A percentile compares a stretch with the other conserved stretches of the same genome.
phyloP scores from a whole-genome alignment of 1,284 basidiomycete genomes.

The Caloboletus firmus region DNA sequence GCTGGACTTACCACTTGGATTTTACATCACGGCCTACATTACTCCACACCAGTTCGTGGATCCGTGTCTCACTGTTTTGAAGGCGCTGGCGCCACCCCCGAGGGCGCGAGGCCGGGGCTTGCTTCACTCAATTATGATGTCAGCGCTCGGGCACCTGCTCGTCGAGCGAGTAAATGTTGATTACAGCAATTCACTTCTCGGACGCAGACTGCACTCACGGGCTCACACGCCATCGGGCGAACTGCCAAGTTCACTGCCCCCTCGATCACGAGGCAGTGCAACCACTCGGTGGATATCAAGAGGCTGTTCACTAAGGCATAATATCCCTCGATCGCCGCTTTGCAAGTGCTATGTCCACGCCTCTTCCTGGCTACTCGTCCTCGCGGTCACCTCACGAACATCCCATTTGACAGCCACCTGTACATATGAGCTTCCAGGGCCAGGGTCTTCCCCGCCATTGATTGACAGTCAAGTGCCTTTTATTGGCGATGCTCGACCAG shows the following conservation, averaged over 20 bases:
- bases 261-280: conserved; percentile 25
- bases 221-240: conserved; percentile 17
- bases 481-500: conserved; percentile 29
- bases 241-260: conserved; percentile 11
- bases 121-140: conserved; percentile 25
- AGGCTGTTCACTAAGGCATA: conserved; percentile 18
- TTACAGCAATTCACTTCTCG: conserved; percentile 11
- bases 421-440: conserved; percentile 25
- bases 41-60: conserved; percentile 24
- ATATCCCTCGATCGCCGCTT: conserved; percentile 29
- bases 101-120: conserved; percentile 28
- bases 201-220: conserved; percentile 15
- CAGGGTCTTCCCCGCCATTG: conserved; percentile 33
- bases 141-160: conserved; percentile 18
- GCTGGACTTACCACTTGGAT: conserved; percentile 20
- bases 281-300: conserved; percentile 20
- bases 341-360: conserved; percentile 30
- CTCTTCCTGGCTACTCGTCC: conserved; percentile 33
- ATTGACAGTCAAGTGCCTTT: conserved; percentile 32
- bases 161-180: conserved; percentile 17
- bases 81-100: conserved; percentile 19
- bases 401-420: conserved; percentile 26
- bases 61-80: conserved; percentile 22
- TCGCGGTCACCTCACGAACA: conserved; percentile 35
- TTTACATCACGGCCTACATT: conserved; percentile 25